Evolutionary conservation across 129 eudicot species (phyloP), one percentile per base, ranked within the genome.

Genomic region (Daucus carota): DNA sequence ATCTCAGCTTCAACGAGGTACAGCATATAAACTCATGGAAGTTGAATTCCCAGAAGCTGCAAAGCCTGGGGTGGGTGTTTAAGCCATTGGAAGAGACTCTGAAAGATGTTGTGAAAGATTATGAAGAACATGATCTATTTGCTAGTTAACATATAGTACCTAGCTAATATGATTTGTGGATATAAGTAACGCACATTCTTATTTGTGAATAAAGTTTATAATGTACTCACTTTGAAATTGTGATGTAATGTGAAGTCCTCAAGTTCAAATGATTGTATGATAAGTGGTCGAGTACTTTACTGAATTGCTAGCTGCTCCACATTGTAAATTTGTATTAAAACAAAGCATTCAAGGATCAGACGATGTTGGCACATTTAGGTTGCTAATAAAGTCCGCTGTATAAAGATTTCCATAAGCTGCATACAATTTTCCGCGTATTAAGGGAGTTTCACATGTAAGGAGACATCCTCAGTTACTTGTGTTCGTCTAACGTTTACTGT

Each of bases 41-140:
- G 63, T 50, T 85, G 16, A 85, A 70, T 80, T 67, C 84, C 9
- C 47, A 70, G 43, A 82, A 85, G 57, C 43, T 85, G 78, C 43
- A 76, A 46, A 76, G 73, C n/a, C 29, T 85, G 78, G 84, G 84
- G 60, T 82, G 89, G 89, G 80, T 59, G 18, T 82, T 76, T 43
- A 82, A 83, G 80, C 89, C 89, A 33, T 36, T 85, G 59, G 82
- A 82, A 36, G 84, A 85, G 72, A 85, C 82, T 60, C 50, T 82
- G 13, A 40, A 31, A 8, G 89, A 82, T 41, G 71, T 81, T 3
- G 77, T 85, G 38, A 73, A 77, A 31, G 77, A 73, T 47, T 82
- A 63, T 13, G 70, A 73, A 82, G 84, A 80, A 76, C 14, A 33
- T 48, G 84, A 84, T 67, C 72, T 84, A 20, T 47, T 84, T n/a